Evolutionary conservation across 345 rosid species (phyloP).

Genomic region (Dipteronia dyeriana): DNA sequence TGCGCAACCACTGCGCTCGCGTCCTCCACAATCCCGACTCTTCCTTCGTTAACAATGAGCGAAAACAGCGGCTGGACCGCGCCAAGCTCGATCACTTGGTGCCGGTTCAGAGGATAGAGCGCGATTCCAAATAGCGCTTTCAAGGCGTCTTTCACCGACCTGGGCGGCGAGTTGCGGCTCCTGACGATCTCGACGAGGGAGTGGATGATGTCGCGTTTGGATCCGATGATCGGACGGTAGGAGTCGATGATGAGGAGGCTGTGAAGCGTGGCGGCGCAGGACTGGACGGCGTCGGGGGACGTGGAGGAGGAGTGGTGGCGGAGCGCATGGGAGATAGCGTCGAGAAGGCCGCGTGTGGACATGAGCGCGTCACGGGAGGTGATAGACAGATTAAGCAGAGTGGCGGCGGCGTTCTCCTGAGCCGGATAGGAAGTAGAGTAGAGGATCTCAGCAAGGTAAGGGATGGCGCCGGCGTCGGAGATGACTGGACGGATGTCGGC

Average conservation of each 20-base stretch:
- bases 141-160: constrained; percentile 81
- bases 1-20: constrained; percentile 92
- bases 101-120: constrained; percentile 64
- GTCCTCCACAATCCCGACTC: constrained; percentile 86
- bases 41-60: constrained; percentile 65
- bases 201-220: constrained; percentile 83
- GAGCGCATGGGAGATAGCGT: constrained; percentile 82
- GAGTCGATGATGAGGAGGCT: constrained; percentile 74
- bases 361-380: constrained; percentile 63
- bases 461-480: constrained; percentile 82
- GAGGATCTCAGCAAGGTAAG: constrained; percentile 77
- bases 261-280: constrained; percentile 80
- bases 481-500: constrained; percentile 61
- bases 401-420: constrained; percentile 89
- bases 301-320: constrained; percentile 57
- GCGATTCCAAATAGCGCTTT: constrained; percentile 82
- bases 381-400: constrained; percentile 84
- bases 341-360: constrained; percentile 85
- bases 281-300: constrained; percentile 72
- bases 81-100: constrained; percentile 65
- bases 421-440: constrained; percentile 58
- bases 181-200: constrained; percentile 64
- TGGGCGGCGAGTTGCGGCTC: constrained; percentile 52
- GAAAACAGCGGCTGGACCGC: constrained; percentile 63
- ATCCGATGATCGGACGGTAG: constrained; percentile 78